Percentiles rank a stretch among this genome's conserved stretches.
Evolutionary conservation across 2,329 filamentous ascomycete species (phyloP).

Genomic region (Leptographium wingfieldii): DNA sequence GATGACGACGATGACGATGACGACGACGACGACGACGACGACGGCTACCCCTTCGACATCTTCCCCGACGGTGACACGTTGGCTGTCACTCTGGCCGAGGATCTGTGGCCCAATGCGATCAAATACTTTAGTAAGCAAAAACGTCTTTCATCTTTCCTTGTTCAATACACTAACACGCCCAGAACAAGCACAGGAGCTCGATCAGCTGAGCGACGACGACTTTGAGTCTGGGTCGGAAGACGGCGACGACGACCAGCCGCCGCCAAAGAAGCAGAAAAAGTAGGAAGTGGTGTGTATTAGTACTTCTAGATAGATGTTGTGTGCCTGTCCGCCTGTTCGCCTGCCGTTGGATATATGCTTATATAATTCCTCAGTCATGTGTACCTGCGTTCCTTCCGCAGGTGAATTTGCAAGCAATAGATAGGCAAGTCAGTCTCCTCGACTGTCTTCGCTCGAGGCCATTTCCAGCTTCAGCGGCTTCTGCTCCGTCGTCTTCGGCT

Average conservation of each 20-base stretch:
- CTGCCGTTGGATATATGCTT: neutral
- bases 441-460: neutral
- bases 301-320: neutral
- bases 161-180: constrained; percentile 22
- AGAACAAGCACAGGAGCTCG: constrained; percentile 60
- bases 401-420: too few species aligned
- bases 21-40: constrained; percentile 12
- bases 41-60: constrained; percentile 60
- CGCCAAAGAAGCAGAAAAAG: constrained; percentile 24
- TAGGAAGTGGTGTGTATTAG: neutral
- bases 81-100: constrained; percentile 69
- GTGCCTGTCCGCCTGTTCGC: too few species aligned
- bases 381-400: neutral
- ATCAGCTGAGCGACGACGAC: constrained; percentile 54
- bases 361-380: neutral
- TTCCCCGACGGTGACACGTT: constrained; percentile 81
- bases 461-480: neutral
- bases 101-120: constrained; percentile 78
- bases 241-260: constrained; percentile 33
- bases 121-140: constrained; percentile 72
- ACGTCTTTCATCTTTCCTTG: constrained; percentile 4
- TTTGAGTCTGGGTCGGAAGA: constrained; percentile 52
- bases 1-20: constrained; percentile 21
- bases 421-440: neutral
- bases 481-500: constrained; percentile 12